These are phyloP conservation scores for Kodamaea sp. DNA, from an alignment of 1,139 yeast genomes.

Conservation along the genomic window DNA sequence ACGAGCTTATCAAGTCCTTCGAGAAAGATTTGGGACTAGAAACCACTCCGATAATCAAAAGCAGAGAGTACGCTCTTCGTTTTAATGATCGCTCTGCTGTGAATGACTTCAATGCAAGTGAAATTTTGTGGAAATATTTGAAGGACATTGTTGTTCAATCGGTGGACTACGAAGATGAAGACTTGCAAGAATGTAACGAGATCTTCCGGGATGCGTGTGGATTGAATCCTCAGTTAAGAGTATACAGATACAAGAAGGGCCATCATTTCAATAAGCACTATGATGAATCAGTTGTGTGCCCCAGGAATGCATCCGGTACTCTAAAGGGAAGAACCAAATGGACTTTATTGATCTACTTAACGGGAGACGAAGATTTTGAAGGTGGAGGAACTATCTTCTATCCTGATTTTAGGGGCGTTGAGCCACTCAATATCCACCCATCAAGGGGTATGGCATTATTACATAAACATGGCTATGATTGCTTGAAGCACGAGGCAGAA, in stretches of 20 bases:
- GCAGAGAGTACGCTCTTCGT: slow-evolving; percentile 59
- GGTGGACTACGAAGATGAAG: slow-evolving; percentile 34
- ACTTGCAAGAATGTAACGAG: slow-evolving; percentile 21
- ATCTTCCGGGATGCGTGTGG: slow-evolving; percentile 46
- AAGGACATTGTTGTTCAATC: slow-evolving; percentile 30
- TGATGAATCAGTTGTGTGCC: slow-evolving; percentile 55
- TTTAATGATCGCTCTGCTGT: slow-evolving; percentile 55
- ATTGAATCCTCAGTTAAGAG: slow-evolving; percentile 57
- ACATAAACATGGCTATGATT: slow-evolving; percentile 70
- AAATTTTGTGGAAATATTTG: slow-evolving; percentile 47
- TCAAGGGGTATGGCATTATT: slow-evolving; percentile 58
- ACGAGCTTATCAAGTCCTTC: slow-evolving; percentile 44
- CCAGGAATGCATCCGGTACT: slow-evolving; percentile 20
- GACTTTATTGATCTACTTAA: slow-evolving; percentile 61
- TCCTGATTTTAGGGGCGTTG: slow-evolving; percentile 27
- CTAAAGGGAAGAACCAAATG: slow-evolving; percentile 49
- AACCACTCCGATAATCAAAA: slow-evolving; percentile 51
- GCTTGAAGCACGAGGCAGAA: slow-evolving; percentile 62
- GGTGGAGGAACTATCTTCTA: slow-evolving; percentile 70
- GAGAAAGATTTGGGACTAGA: slow-evolving; percentile 34
- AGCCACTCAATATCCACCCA: slow-evolving; percentile 46
- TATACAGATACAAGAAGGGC: slow-evolving; percentile 58
- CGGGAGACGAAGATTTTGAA: slow-evolving; percentile 55
- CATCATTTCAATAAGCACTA: slow-evolving; percentile 66
- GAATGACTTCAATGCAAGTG: slow-evolving; percentile 41